Conservation (phyloP, 2,329 filamentous ascomycete genomes). For the Xylariales sp. region DNA sequence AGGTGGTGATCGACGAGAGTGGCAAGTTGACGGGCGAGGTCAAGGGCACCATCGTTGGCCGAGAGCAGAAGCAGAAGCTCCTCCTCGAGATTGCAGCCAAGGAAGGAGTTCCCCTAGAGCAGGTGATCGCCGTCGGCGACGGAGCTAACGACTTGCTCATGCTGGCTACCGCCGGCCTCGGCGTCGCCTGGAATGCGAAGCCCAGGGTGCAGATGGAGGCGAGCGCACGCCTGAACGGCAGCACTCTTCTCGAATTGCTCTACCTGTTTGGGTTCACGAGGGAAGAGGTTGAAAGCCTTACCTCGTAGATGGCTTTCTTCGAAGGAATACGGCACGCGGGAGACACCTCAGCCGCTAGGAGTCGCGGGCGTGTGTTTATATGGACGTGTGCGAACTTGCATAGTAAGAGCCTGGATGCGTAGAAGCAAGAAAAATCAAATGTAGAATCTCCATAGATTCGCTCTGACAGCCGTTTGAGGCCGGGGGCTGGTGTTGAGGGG, state of each 20-base stretch:
- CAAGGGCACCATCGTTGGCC: slow-evolving; percentile 68
- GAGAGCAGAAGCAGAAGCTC: slow-evolving; percentile 68
- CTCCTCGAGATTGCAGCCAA: slow-evolving; percentile 65
- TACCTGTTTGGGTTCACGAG: slow-evolving; percentile 69
- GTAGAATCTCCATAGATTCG: no score
- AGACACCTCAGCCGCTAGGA: no score
- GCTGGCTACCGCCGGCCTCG: slow-evolving; percentile 70
- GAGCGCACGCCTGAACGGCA: slow-evolving; percentile 65
- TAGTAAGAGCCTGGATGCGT: not conserved
- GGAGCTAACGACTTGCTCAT: slow-evolving; percentile 81
- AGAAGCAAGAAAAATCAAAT: no score
- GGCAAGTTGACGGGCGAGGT: slow-evolving; percentile 68
- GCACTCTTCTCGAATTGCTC: slow-evolving; percentile 66
- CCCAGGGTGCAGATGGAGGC: slow-evolving; percentile 76
- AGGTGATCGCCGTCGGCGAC: slow-evolving; percentile 73
- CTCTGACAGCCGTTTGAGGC: no score
- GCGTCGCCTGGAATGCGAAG: slow-evolving; percentile 82
- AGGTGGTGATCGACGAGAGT: slow-evolving; percentile 61
- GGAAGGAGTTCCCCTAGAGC: slow-evolving; percentile 60
- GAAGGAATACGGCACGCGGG: no score
- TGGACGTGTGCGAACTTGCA: not conserved
- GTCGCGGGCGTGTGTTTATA: no score
- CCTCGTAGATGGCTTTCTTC: no score
- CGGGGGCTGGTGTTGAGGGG: no score
- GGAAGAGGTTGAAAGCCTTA: slow-evolving; percentile 54